Percentiles rank a stretch among this genome's conserved stretches.
Conservation (phyloP, 2,329 filamentous ascomycete species). For the Fusarium poae region DNA sequence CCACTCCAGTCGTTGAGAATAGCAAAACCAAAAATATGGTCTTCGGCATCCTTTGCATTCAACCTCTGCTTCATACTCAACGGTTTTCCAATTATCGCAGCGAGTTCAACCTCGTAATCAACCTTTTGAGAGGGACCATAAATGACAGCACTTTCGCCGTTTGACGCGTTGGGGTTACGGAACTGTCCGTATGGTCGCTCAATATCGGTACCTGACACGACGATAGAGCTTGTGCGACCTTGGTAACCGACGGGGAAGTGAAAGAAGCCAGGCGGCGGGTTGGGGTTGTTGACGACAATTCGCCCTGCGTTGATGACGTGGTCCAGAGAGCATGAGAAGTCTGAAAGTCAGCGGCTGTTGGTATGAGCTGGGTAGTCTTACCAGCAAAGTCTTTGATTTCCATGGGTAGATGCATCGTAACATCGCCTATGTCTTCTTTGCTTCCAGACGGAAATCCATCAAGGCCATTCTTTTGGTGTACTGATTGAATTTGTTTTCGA, state of each 20-base stretch:
- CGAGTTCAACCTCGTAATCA: slow-evolving; percentile 61
- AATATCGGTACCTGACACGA: slow-evolving; percentile 62
- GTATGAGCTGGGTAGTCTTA: background rate
- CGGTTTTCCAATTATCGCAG: slow-evolving; percentile 59
- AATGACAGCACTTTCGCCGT: slow-evolving; percentile 13
- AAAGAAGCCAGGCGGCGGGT: slow-evolving; percentile 60
- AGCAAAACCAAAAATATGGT: slow-evolving; percentile 73
- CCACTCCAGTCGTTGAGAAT: slow-evolving; percentile 73
- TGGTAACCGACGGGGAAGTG: slow-evolving; percentile 66
- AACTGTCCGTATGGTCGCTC: slow-evolving; percentile 62
- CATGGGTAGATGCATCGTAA: slow-evolving; percentile 66
- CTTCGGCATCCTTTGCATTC: slow-evolving; percentile 62
- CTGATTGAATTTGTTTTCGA: background rate
- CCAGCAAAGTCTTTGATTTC: slow-evolving; percentile 65
- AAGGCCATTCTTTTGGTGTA: background rate
- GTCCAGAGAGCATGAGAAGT: slow-evolving; percentile 67
- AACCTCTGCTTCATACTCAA: slow-evolving; percentile 55
- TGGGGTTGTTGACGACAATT: slow-evolving; percentile 55
- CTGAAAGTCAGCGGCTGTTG: slow-evolving; percentile 41
- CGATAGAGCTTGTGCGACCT: slow-evolving; percentile 67
- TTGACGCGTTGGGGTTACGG: slow-evolving; percentile 14
- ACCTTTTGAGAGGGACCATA: slow-evolving; percentile 53
- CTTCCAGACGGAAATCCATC: slow-evolving; percentile 16
- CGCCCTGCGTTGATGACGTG: slow-evolving; percentile 65
- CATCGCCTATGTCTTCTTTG: slow-evolving; percentile 32